phyloP scores from a whole-genome alignment of 176 grass and related monocot genomes.

The Puccinellia tenuiflora region DNA sequence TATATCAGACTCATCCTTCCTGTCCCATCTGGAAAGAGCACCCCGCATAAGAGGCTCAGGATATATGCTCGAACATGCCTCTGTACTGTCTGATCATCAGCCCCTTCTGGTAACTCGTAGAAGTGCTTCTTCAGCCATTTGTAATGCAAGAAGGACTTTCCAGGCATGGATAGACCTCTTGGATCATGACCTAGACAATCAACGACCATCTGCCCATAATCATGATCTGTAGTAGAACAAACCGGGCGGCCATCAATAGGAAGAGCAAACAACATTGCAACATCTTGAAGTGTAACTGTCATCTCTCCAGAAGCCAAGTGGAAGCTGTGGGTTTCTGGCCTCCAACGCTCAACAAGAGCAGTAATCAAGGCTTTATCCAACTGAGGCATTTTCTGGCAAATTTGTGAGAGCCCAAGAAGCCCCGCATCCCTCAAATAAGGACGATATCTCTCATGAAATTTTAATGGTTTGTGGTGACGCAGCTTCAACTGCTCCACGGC shows the following conservation, averaged over 20 bases:
- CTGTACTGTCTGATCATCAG: conserved; percentile 42
- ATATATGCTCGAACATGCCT: conserved; percentile 63
- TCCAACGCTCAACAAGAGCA: conserved; percentile 63
- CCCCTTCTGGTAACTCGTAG: conserved; percentile 52
- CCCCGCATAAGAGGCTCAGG: conserved; percentile 57
- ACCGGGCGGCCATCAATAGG: conserved; percentile 48
- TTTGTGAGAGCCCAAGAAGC: conserved; percentile 52
- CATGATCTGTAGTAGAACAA: conserved; percentile 52
- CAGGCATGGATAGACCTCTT: conserved; percentile 52
- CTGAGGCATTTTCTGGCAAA: conserved; percentile 57
- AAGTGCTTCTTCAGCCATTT: conserved; percentile 62
- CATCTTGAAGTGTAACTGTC: conserved; percentile 55
- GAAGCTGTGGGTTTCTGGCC: conserved; percentile 59
- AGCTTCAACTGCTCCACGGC: conserved; percentile 56
- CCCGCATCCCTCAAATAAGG: conserved; percentile 50
- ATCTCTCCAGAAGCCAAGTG: conserved; percentile 54
- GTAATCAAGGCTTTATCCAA: conserved; percentile 59
- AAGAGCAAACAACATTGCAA: conserved; percentile 48
- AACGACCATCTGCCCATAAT: conserved; percentile 49
- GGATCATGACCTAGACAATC: conserved; percentile 53
- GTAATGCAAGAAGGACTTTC: conserved; percentile 56
- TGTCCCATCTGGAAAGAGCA: conserved; percentile 57
- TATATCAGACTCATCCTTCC: conserved; percentile 58
- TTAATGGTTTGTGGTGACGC: conserved; percentile 57
- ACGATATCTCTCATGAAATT: conserved; percentile 55